These are phyloP conservation scores for Suillus lakei DNA, from an alignment of 768 basidiomycete genomes.

Conservation along the genomic window DNA sequence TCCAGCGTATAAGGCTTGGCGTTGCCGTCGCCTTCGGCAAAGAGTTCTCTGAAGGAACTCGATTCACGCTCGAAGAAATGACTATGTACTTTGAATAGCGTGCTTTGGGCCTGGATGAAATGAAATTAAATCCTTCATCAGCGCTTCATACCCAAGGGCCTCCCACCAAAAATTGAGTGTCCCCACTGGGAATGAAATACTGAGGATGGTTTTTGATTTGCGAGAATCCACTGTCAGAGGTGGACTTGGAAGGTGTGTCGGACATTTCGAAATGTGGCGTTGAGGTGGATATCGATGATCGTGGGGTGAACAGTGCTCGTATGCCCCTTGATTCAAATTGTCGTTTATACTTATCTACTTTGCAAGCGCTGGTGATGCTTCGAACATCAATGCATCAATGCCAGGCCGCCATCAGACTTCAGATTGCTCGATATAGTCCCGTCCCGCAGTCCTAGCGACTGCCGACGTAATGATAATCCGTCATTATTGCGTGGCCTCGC, in stretches of 20 bases:
- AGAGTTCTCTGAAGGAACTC: conserved; percentile 28
- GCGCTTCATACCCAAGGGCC: neutral
- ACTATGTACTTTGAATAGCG: conserved; percentile 38
- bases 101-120: conserved; percentile 37
- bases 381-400: neutral
- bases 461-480: neutral
- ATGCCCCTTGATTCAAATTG: neutral
- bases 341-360: neutral
- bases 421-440: neutral
- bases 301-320: conserved; percentile 1
- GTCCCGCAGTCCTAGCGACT: neutral
- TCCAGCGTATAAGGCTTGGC: conserved; percentile 23
- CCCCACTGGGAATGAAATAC: conserved; percentile 60
- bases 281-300: neutral
- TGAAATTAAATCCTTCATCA: neutral
- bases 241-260: neutral
- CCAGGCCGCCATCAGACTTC: neutral
- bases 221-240: conserved; percentile 14
- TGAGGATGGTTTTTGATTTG: conserved; percentile 31
- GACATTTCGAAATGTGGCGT: neutral
- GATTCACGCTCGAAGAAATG: conserved; percentile 45
- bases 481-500: neutral
- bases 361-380: conserved; percentile 4
- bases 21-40: conserved; percentile 15
- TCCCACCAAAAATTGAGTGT: conserved; percentile 57